phyloP scores from a whole-genome alignment of 116 monocot genomes.

The Cymodocea nodosa region DNA sequence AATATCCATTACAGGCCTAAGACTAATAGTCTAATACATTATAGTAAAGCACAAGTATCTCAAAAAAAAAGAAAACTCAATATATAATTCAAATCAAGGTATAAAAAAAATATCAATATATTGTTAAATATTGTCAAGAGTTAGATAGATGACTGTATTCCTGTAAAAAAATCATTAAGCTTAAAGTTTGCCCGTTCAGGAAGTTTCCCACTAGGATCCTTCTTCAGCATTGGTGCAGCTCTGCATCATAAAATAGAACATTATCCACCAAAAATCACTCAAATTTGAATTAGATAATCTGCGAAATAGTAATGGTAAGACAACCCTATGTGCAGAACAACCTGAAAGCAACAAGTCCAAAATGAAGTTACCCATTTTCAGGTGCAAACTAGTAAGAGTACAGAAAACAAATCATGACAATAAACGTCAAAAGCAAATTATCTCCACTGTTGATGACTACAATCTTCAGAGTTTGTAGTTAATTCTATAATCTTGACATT shows the following conservation, averaged over 20 bases:
- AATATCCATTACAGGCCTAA: too few relatives aligned
- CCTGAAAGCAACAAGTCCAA: neutral
- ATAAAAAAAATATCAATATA: too few relatives aligned
- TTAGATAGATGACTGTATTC: too few relatives aligned
- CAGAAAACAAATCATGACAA: constrained; percentile 1
- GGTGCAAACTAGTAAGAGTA: neutral
- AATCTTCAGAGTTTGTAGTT: neutral
- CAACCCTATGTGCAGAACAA: too few relatives aligned
- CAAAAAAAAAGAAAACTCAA: too few relatives aligned
- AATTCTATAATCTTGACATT: neutral
- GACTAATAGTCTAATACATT: too few relatives aligned
- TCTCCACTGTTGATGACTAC: neutral
- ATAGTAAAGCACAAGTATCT: too few relatives aligned
- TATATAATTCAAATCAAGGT: too few relatives aligned
- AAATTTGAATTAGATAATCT: neutral
- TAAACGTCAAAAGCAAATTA: neutral
- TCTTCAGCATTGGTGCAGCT: constrained; percentile 11
- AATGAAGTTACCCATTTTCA: constrained; percentile 1
- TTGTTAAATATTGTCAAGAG: too few relatives aligned
- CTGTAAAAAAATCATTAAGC: neutral
- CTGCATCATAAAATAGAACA: constrained; percentile 9
- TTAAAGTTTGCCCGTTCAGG: constrained; percentile 14
- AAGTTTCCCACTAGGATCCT: neutral
- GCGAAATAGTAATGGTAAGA: too few relatives aligned
- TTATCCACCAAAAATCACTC: neutral